A percentile compares a stretch with the other conserved stretches of the same genome.
phyloP scores from a whole-genome alignment of 1,139 yeast species.

The Sugiyamaella paludigena region DNA sequence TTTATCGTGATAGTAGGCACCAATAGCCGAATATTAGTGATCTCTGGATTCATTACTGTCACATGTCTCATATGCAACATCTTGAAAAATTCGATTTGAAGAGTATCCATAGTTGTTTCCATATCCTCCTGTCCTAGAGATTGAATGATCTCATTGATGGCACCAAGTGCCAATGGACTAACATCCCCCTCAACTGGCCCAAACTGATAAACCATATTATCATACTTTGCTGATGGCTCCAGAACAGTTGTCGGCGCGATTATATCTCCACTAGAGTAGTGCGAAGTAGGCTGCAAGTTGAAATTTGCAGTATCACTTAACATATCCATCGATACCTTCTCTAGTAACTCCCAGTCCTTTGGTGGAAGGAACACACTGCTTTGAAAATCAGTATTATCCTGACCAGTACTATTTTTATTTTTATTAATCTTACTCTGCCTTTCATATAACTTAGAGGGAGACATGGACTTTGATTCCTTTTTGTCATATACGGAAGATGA shows the following conservation, averaged over 20 bases:
- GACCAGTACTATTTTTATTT: background rate
- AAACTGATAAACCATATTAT: conserved; percentile 53
- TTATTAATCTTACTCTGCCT: background rate
- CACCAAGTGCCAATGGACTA: conserved; percentile 34
- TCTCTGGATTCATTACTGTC: conserved; percentile 41
- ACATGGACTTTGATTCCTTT: background rate
- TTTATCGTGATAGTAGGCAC: conserved; percentile 49
- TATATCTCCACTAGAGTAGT: conserved; percentile 47
- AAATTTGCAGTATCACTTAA: conserved; percentile 12
- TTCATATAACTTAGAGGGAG: too few relatives aligned
- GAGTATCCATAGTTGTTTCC: conserved; percentile 55
- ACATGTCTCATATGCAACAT: conserved; percentile 36
- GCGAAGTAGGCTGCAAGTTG: conserved; percentile 38
- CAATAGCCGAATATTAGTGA: conserved; percentile 51
- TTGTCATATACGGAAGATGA: background rate
- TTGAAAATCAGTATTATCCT: conserved; percentile 2
- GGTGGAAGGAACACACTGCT: conserved; percentile 27
- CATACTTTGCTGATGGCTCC: conserved; percentile 51
- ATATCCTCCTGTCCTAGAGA: conserved; percentile 32
- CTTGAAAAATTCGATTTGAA: conserved; percentile 61
- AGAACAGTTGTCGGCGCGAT: conserved; percentile 43
- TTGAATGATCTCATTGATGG: conserved; percentile 27
- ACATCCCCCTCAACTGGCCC: conserved; percentile 43
- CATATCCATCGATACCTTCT: conserved; percentile 11
- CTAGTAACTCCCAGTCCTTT: conserved; percentile 25